Percentiles rank a stretch among this genome's conserved stretches.
phyloP scores from a whole-genome alignment of 208 protist genomes.

The Wallacemonas sp. region DNA sequence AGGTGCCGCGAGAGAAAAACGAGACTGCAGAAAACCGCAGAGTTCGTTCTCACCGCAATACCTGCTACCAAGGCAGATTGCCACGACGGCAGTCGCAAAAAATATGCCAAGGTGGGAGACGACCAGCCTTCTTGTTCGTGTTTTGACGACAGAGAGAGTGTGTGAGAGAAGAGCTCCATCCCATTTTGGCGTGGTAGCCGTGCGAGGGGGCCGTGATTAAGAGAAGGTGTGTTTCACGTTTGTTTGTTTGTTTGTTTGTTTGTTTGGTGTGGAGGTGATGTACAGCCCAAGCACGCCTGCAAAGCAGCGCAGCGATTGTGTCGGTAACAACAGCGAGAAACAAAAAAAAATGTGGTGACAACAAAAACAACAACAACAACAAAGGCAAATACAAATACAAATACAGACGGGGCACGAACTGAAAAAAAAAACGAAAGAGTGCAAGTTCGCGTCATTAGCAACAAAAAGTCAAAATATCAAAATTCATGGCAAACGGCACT shows the following conservation, averaged over 20 bases:
- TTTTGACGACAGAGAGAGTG: too few species aligned
- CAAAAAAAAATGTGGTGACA: background rate
- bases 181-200: too few species aligned
- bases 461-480: slow-evolving; percentile 15
- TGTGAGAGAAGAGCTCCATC: too few species aligned
- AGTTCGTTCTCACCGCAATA: too few species aligned
- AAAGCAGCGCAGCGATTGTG: background rate
- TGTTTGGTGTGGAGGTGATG: background rate
- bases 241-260: background rate
- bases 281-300: background rate
- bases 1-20: too few species aligned
- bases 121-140: background rate
- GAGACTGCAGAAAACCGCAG: too few species aligned
- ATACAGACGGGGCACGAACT: slow-evolving; percentile 16
- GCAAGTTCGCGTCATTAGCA: background rate
- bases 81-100: too few species aligned
- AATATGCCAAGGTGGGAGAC: too few species aligned
- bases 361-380: background rate
- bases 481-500: slow-evolving; percentile 12
- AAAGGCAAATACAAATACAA: slow-evolving; percentile 2
- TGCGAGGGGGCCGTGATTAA: too few species aligned
- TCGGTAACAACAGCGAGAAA: background rate
- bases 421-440: slow-evolving; percentile 9
- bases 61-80: too few species aligned
- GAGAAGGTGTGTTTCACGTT: too few species aligned